Conservation (phyloP, 1,139 yeast genomes). For the Yamadazyma epiphylla region DNA sequence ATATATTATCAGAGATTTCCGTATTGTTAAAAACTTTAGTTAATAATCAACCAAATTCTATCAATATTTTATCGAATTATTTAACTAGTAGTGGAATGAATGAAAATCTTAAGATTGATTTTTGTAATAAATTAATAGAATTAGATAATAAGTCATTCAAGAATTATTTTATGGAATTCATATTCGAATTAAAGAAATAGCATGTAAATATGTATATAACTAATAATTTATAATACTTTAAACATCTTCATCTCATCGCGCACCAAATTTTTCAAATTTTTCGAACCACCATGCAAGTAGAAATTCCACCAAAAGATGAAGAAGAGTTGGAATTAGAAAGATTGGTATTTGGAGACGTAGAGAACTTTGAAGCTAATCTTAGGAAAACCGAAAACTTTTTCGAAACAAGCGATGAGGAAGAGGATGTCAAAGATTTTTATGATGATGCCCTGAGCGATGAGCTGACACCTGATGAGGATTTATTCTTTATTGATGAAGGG, state of each 20-base stretch:
- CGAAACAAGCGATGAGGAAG: conserved; percentile 36
- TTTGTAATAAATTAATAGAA: conserved; percentile 53
- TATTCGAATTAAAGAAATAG: conserved; percentile 39
- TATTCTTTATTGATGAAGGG: conserved; percentile 64
- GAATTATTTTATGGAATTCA: conserved; percentile 59
- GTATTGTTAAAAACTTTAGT: conserved; percentile 60
- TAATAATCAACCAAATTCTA: conserved; percentile 35
- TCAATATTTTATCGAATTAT: conserved; percentile 50
- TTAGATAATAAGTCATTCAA: conserved; percentile 57
- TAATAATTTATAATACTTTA: not conserved
- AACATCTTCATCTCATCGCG: no score
- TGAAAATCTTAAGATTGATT: conserved; percentile 49
- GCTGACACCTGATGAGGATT: conserved; percentile 53
- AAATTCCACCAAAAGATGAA: conserved; percentile 67
- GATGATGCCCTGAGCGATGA: conserved; percentile 17
- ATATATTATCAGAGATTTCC: conserved; percentile 73
- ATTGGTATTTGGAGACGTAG: conserved; percentile 84
- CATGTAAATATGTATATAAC: not conserved
- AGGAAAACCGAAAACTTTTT: conserved; percentile 55
- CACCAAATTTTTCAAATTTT: not conserved
- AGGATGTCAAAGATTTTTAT: conserved; percentile 4
- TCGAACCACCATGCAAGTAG: conserved; percentile 8
- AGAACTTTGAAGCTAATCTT: conserved; percentile 71
- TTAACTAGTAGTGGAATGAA: conserved; percentile 62
- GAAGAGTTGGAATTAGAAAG: conserved; percentile 79